Evolutionary conservation across 2,329 filamentous ascomycete genomes (phyloP).

Genomic region (Tolypocladium inflatum): DNA sequence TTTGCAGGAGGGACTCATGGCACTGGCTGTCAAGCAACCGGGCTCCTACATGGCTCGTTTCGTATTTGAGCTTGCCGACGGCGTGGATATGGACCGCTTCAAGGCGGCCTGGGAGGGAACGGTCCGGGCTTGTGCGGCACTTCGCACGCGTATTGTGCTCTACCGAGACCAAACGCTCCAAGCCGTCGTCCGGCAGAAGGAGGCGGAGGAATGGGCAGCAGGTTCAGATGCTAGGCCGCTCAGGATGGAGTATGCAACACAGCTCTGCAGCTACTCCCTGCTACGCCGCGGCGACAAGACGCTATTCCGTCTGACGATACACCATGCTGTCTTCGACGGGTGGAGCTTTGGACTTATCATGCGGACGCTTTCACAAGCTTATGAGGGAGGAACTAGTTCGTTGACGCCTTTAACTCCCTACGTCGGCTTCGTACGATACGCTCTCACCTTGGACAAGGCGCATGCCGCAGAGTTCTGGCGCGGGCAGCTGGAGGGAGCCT

Average conservation of each 20-base stretch:
- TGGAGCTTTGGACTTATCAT: background rate
- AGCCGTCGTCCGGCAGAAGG: no score
- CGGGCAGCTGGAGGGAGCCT: no score
- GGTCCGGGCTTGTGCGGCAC: background rate
- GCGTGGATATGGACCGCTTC: slow-evolving; percentile 13
- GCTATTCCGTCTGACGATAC: background rate
- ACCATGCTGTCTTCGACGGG: background rate
- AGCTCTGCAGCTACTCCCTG: no score
- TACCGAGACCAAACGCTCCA: background rate
- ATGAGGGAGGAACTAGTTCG: no score
- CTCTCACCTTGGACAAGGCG: no score
- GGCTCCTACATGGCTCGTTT: slow-evolving; percentile 26
- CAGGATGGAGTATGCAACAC: no score
- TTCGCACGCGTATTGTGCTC: slow-evolving; percentile 6
- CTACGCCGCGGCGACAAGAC: background rate
- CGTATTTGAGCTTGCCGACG: slow-evolving; percentile 10
- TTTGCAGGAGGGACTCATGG: slow-evolving; percentile 29
- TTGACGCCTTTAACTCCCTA: no score
- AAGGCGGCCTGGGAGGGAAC: slow-evolving; percentile 16
- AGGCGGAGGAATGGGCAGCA: background rate
- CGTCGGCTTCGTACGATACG: no score
- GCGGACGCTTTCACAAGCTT: no score
- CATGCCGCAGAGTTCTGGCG: no score
- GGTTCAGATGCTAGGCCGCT: no score
- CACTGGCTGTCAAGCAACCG: slow-evolving; percentile 19